These are phyloP conservation scores for Cerrena zonata DNA, from an alignment of 1,284 basidiomycete genomes.

Conservation along the genomic window DNA sequence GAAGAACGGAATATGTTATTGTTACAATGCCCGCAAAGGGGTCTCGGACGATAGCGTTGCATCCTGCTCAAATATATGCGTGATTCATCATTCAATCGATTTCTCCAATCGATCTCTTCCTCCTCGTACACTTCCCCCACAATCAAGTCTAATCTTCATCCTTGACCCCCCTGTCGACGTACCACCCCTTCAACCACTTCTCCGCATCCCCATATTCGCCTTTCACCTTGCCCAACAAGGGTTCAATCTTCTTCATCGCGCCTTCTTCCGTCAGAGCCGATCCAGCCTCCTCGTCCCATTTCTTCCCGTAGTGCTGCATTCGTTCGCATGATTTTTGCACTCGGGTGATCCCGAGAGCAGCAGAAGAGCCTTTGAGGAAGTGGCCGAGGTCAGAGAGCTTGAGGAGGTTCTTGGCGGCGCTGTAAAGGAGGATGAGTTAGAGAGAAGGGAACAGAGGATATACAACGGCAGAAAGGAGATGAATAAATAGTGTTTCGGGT, in stretches of 20 bases:
- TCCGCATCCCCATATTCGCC: constrained; percentile 54
- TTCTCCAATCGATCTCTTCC: no score
- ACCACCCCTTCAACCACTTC: constrained; percentile 47
- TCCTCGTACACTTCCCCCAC: not conserved
- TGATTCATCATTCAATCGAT: no score
- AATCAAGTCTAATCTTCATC: not conserved
- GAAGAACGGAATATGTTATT: no score
- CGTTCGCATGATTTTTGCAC: constrained; percentile 82
- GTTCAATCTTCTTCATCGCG: constrained; percentile 60
- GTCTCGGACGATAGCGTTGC: no score
- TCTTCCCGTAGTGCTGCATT: constrained; percentile 81
- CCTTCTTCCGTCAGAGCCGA: constrained; percentile 47
- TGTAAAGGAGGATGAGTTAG: constrained; percentile 26
- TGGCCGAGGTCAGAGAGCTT: constrained; percentile 78
- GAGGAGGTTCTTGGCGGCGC: constrained; percentile 51
- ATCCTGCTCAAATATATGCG: no score
- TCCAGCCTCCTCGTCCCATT: constrained; percentile 44
- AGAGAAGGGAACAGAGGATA: not conserved
- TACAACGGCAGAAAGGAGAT: no score
- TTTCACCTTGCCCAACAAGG: constrained; percentile 47
- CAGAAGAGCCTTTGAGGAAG: constrained; percentile 92
- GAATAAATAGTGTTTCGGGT: no score
- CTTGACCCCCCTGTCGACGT: constrained; percentile 23
- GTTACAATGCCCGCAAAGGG: no score
- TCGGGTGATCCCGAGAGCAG: constrained; percentile 77